phyloP scores from a whole-genome alignment of 305 asterid species.

The Solanum chacoense region DNA sequence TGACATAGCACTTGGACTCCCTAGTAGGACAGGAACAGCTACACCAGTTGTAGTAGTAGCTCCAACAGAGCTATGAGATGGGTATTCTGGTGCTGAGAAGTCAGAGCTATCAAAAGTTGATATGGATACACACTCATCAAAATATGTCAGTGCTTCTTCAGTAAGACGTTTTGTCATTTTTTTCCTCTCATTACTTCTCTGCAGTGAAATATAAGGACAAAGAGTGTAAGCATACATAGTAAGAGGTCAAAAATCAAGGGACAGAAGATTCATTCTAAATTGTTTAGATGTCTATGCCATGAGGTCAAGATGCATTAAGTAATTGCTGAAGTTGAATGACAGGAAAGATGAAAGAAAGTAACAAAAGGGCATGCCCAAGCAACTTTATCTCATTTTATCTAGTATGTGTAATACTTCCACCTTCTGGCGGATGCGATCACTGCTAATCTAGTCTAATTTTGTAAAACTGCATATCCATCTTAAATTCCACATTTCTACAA shows the following conservation, averaged over 20 bases:
- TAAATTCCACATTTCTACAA: not conserved
- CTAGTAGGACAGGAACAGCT: slow-evolving; percentile 26
- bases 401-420: not conserved
- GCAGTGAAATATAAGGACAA: slow-evolving; percentile 3
- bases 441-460: not conserved
- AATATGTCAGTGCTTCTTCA: slow-evolving; percentile 86
- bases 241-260: not conserved
- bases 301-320: not conserved
- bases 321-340: not conserved
- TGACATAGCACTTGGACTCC: slow-evolving; percentile 17
- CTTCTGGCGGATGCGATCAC: not conserved
- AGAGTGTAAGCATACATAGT: not conserved
- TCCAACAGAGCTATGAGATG: slow-evolving; percentile 31
- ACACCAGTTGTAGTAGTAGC: slow-evolving; percentile 8
- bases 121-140: slow-evolving; percentile 85
- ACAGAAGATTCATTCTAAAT: not conserved
- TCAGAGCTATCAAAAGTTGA: slow-evolving; percentile 96
- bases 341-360: not conserved
- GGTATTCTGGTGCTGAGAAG: slow-evolving; percentile 92
- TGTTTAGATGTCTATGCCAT: not conserved
- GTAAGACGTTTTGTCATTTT: slow-evolving; percentile 62
- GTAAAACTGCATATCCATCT: not conserved
- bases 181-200: slow-evolving; percentile 81
- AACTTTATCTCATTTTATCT: not conserved
- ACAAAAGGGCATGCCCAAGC: not conserved